A percentile compares a stretch with the other conserved stretches of the same genome.
phyloP scores from a whole-genome alignment of 73 alveolate genomes.

The Paramecium tetraurelia region DNA sequence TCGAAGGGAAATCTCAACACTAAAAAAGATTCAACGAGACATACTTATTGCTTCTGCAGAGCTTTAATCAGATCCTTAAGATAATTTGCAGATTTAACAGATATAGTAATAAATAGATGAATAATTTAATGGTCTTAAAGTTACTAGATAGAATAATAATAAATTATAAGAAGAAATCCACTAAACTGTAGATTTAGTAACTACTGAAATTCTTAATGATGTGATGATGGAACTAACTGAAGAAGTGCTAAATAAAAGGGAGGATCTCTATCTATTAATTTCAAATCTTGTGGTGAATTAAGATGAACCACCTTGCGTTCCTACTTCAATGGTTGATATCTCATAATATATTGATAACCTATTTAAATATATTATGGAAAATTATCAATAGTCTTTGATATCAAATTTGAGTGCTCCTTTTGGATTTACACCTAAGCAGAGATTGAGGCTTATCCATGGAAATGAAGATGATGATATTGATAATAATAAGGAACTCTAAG shows the following conservation, averaged over 20 bases:
- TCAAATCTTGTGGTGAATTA: neutral
- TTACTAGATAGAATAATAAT: neutral
- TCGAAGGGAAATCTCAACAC: neutral
- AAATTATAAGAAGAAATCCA: neutral
- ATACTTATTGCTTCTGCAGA: neutral
- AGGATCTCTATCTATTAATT: neutral
- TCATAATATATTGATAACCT: neutral
- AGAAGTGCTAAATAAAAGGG: neutral
- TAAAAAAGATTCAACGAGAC: conserved; percentile 31
- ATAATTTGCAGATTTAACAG: neutral
- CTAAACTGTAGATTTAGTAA: neutral
- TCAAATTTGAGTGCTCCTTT: neutral
- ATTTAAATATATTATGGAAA: neutral
- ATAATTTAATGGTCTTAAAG: neutral
- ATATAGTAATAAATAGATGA: conserved; percentile 4
- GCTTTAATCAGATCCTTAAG: neutral
- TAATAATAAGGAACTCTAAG: neutral
- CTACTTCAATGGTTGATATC: neutral
- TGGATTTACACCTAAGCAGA: conserved; percentile 28
- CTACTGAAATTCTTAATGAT: neutral
- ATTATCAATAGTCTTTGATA: neutral
- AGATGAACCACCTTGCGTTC: neutral
- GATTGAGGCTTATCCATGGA: conserved; percentile 17
- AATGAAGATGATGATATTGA: conserved; percentile 37
- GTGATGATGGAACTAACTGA: neutral